Evolutionary conservation across 2,329 filamentous ascomycete species (phyloP).

Genomic region (Sclerotinia glacialis): DNA sequence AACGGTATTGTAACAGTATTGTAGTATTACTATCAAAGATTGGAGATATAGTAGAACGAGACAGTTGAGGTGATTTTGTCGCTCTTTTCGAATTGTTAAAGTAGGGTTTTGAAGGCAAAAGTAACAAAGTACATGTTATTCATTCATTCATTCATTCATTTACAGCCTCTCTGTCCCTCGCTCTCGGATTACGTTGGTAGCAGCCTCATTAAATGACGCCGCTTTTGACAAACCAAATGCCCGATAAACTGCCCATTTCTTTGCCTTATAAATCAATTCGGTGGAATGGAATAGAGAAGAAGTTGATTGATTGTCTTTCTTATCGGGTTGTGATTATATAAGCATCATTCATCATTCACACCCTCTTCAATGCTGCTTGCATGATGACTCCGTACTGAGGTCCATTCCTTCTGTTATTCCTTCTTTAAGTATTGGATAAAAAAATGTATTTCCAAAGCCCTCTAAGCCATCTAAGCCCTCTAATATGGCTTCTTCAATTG

Average conservation of each 20-base stretch:
- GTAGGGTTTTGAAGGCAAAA: conserved; percentile 3
- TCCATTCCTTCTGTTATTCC: too few species aligned
- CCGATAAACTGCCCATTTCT: background rate
- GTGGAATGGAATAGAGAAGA: background rate
- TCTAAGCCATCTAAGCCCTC: too few species aligned
- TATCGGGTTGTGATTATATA: background rate
- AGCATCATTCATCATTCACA: background rate
- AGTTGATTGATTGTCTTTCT: background rate
- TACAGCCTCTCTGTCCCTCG: conserved; percentile 14
- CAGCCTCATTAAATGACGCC: conserved; percentile 11
- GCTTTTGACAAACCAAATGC: conserved; percentile 3
- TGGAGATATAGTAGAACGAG: background rate
- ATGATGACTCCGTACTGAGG: too few species aligned
- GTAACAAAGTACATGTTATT: background rate
- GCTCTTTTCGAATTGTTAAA: background rate
- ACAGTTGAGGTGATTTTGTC: background rate
- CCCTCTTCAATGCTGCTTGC: background rate
- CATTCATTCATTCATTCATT: background rate
- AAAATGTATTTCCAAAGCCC: too few species aligned
- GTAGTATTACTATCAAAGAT: background rate
- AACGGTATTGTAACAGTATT: too few species aligned
- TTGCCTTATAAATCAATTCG: conserved; percentile 10
- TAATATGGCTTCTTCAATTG: too few species aligned
- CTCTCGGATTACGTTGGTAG: conserved; percentile 11
- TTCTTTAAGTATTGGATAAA: too few species aligned